phyloP scores from a whole-genome alignment of 2,329 filamentous ascomycete genomes.

The Alternaria alternata region DNA sequence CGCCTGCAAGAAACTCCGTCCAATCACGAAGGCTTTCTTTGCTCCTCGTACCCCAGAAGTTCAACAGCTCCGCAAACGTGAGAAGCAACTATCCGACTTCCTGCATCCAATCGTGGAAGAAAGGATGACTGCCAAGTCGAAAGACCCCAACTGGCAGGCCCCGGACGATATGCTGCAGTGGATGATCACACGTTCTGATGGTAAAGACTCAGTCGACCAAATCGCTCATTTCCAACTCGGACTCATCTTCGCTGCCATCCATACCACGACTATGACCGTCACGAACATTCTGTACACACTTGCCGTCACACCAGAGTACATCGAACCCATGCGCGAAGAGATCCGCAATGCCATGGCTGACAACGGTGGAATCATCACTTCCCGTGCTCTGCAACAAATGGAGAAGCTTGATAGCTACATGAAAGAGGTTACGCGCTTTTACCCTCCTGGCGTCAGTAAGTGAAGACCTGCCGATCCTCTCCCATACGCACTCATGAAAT shows the following conservation, averaged over 20 bases:
- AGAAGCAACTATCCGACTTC: conserved; percentile 20
- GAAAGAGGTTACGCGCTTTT: conserved; percentile 44
- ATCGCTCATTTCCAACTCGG: conserved; percentile 31
- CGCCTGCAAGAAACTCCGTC: conserved; percentile 37
- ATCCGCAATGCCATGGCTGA: conserved; percentile 50
- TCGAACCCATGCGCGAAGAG: conserved; percentile 55
- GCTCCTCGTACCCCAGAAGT: conserved; percentile 38
- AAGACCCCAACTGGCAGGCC: conserved; percentile 41
- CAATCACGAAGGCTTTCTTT: conserved; percentile 36
- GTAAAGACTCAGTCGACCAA: conserved; percentile 3
- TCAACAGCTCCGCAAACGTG: conserved; percentile 26
- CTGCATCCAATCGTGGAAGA: conserved; percentile 39
- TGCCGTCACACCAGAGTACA: conserved; percentile 50
- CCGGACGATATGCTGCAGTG: conserved; percentile 52
- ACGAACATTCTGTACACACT: conserved; percentile 44
- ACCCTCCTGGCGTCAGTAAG: conserved; percentile 35
- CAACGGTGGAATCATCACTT: conserved; percentile 39
- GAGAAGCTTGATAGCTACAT: conserved; percentile 49
- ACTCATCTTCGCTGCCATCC: conserved; percentile 43
- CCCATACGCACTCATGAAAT: not conserved
- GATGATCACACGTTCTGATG: conserved; percentile 40
- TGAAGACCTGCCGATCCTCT: not conserved
- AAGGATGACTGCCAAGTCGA: conserved; percentile 31
- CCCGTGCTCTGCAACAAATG: conserved; percentile 44
- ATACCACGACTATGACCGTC: conserved; percentile 39